Evolutionary conservation across 208 protist species (phyloP), one percentile per base, ranked within the genome.

Genomic region (Blastocrithidia nonstop): DNA sequence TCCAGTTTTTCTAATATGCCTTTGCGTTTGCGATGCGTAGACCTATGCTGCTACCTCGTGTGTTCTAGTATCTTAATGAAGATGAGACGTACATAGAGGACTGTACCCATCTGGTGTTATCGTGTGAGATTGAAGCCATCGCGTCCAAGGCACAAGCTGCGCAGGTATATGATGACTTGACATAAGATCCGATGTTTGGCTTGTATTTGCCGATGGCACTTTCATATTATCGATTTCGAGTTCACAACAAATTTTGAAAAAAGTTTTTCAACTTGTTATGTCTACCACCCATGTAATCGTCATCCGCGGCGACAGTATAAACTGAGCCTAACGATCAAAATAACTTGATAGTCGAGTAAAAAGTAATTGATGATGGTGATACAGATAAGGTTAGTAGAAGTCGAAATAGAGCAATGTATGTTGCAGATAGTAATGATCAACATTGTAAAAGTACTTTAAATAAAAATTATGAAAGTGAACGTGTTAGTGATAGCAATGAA

Each of bases 221-320:
- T 19, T 64, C 50, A 0, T 86, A 81, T 56, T 89, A 89, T 55
- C 71, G 80, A 20, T 89, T 89, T 58, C 54, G 53, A 31, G 58
- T 89, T 3, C 24, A 44, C 40, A 61, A 72, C 3, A 49, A 33
- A 19, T 83, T 89, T 50, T 89, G 80, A 76, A 44, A 54, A 27
- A 66, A 70, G 42, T 86, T 89, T 43, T 66, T 79, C 20, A 47
- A 45, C n/a, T 61, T 89, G 28, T 59, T 86, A 20, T 83, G 69
- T 57, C 74, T 85, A 70, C 80, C 80, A 15, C 73, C 79, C 16
- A 49, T 76, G 40, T 72, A 73, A 21, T 45, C 74, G 5, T 64
- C 71, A 0, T 2, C 40, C 4, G 2, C 1, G 26, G 41, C 8
- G 1, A 28, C 6, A 1, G 13, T 1, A 4, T 24, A 41, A 41